Percentiles rank a stretch among this genome's conserved stretches.
These are phyloP conservation scores for Hemisphaericaspora lyxosophila DNA, from an alignment of 1,139 yeast species.

Conservation along the genomic window DNA sequence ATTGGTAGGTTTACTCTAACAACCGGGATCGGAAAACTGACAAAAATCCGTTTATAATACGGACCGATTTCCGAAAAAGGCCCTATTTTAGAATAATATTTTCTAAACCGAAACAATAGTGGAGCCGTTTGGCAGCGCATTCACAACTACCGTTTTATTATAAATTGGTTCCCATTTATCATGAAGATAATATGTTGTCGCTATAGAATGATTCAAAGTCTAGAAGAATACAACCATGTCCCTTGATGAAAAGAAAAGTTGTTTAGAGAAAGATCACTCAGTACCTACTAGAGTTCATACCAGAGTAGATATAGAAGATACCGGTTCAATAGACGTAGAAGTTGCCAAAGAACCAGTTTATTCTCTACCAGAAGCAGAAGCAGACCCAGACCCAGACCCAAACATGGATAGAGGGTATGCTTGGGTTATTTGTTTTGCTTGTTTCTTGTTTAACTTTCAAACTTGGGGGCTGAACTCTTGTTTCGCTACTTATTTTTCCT, in stretches of 20 bases:
- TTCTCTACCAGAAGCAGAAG: not conserved
- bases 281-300: conserved; percentile 4
- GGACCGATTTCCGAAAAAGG: too few species aligned
- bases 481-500: conserved; percentile 52
- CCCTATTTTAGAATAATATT: too few species aligned
- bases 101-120: not conserved
- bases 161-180: too few species aligned
- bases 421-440: conserved; percentile 45
- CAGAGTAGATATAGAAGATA: conserved; percentile 40
- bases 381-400: conserved; percentile 7
- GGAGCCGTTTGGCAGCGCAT: too few species aligned
- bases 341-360: conserved; percentile 4
- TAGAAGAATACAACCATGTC: too few species aligned
- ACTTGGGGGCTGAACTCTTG: conserved; percentile 59
- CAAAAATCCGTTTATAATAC: too few species aligned
- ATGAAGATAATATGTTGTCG: too few species aligned
- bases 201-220: too few species aligned
- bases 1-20: too few species aligned
- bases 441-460: conserved; percentile 41
- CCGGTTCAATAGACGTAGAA: conserved; percentile 27
- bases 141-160: too few species aligned
- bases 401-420: conserved; percentile 48
- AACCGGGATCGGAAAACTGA: too few species aligned
- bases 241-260: not conserved
- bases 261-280: not conserved